Percentiles rank a stretch among this genome's conserved stretches.
Conservation (phyloP, 768 basidiomycete genomes). For the Galerina marginata region DNA sequence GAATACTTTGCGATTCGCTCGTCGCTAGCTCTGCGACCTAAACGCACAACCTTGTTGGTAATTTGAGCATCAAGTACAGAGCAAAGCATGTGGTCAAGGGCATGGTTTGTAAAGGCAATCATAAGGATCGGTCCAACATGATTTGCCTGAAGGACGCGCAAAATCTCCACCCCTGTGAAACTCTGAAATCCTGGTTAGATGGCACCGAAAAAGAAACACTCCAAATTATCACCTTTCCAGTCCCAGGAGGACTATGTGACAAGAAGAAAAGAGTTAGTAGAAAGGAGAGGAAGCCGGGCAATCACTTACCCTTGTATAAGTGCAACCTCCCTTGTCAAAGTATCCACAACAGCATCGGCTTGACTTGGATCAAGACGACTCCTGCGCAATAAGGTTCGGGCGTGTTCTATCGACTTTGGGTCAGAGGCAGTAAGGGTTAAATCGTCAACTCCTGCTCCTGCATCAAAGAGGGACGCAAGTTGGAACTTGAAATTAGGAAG, state of each 20-base stretch:
- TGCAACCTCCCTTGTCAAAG: constrained; percentile 61
- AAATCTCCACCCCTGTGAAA: constrained; percentile 70
- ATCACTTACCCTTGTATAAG: constrained; percentile 71
- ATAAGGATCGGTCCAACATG: constrained; percentile 55
- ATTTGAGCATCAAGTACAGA: constrained; percentile 70
- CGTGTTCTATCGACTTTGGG: constrained; percentile 48
- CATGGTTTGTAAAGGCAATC: constrained; percentile 79
- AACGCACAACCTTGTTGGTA: constrained; percentile 66
- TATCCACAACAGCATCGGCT: constrained; percentile 68
- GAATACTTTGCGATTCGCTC: constrained; percentile 65
- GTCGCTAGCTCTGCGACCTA: constrained; percentile 69
- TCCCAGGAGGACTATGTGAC: constrained; percentile 8
- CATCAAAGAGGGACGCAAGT: constrained; percentile 56
- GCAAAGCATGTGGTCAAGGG: constrained; percentile 73
- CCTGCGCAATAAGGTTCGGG: constrained; percentile 48
- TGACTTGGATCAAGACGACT: constrained; percentile 76
- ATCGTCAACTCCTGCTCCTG: constrained; percentile 41
- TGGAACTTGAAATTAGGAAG: constrained; percentile 62
- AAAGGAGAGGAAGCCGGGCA: neutral
- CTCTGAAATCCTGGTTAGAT: constrained; percentile 43
- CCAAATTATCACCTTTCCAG: constrained; percentile 6
- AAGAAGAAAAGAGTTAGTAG: neutral
- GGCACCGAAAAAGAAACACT: too few species aligned
- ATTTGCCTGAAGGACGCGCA: constrained; percentile 66
- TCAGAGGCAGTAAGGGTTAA: constrained; percentile 48